A percentile compares a stretch with the other conserved stretches of the same genome.
phyloP scores from a whole-genome alignment of 1,284 basidiomycete species.

The Coniferiporia sulphurascens region DNA sequence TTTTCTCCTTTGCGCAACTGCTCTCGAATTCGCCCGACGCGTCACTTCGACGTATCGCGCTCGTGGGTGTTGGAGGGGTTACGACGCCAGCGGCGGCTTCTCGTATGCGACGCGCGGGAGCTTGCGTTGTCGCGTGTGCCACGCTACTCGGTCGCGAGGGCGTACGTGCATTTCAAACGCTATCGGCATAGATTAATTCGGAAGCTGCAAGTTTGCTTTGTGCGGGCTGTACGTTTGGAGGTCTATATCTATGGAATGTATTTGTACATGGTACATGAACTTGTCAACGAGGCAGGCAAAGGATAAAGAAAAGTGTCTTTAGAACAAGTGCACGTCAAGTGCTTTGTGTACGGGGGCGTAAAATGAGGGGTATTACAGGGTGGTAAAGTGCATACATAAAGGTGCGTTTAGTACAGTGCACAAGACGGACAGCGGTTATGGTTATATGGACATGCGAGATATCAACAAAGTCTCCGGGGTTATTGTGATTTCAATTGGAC shows the following conservation, averaged over 20 bases:
- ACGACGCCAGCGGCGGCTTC: constrained; percentile 48
- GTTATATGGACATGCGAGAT: background rate
- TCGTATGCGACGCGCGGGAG: constrained; percentile 69
- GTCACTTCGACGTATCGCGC: constrained; percentile 43
- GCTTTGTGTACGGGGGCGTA: too few species aligned
- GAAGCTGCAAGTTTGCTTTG: background rate
- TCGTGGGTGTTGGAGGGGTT: constrained; percentile 81
- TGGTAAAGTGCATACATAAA: background rate
- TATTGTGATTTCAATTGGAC: background rate
- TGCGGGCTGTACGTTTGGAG: background rate
- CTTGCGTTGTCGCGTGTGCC: constrained; percentile 66
- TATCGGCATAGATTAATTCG: background rate
- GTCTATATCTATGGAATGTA: background rate
- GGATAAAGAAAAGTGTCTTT: too few species aligned
- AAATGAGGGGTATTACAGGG: too few species aligned
- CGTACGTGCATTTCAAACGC: constrained; percentile 53
- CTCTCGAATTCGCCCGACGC: constrained; percentile 38
- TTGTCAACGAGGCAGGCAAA: background rate
- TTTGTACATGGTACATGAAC: background rate
- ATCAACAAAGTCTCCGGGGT: background rate
- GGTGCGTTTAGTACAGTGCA: background rate
- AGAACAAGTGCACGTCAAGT: too few species aligned
- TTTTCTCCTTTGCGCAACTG: constrained; percentile 52
- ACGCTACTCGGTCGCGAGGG: constrained; percentile 68
- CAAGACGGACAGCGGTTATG: background rate